Evolutionary conservation across 495 filamentous ascomycete genomes (phyloP).

Genomic region (Bacidia gigantensis): DNA sequence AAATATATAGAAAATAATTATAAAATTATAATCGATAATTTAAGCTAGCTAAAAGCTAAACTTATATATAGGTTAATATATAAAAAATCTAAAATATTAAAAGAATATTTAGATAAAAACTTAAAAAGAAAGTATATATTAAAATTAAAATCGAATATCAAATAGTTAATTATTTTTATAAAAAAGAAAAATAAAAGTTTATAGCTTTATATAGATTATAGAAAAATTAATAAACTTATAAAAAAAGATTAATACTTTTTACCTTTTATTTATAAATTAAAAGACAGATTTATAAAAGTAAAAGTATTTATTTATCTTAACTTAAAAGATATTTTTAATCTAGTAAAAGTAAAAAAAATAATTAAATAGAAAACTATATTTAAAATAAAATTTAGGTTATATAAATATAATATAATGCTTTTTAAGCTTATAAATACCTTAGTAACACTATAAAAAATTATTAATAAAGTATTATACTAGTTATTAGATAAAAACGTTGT

Average conservation of each 20-base stretch:
- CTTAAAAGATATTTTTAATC: slow-evolving; percentile 15
- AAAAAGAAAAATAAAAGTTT: slow-evolving; percentile 8
- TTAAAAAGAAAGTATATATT: slow-evolving; percentile 4
- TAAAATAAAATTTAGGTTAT: neutral
- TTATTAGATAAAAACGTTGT: slow-evolving; percentile 20
- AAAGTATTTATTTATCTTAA: slow-evolving; percentile 17
- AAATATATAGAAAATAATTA: neutral
- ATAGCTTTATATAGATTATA: slow-evolving; percentile 13
- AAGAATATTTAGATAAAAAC: neutral
- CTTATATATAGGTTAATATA: neutral
- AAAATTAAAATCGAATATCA: neutral
- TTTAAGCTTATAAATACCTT: slow-evolving; percentile 22
- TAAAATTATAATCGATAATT: neutral
- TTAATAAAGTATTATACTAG: slow-evolving; percentile 20
- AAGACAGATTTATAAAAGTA: slow-evolving; percentile 3
- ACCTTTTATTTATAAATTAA: slow-evolving; percentile 7
- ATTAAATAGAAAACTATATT: slow-evolving; percentile 17
- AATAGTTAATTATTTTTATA: slow-evolving; percentile 3
- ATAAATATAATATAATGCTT: slow-evolving; percentile 22
- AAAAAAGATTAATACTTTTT: slow-evolving; percentile 14
- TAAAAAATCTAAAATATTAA: neutral
- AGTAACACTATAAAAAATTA: slow-evolving; percentile 20
- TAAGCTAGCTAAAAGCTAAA: neutral
- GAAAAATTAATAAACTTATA: slow-evolving; percentile 12
- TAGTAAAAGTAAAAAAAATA: slow-evolving; percentile 7